Conservation (phyloP, 2,329 filamentous ascomycete species). For the Aspergillus arachidicola region DNA sequence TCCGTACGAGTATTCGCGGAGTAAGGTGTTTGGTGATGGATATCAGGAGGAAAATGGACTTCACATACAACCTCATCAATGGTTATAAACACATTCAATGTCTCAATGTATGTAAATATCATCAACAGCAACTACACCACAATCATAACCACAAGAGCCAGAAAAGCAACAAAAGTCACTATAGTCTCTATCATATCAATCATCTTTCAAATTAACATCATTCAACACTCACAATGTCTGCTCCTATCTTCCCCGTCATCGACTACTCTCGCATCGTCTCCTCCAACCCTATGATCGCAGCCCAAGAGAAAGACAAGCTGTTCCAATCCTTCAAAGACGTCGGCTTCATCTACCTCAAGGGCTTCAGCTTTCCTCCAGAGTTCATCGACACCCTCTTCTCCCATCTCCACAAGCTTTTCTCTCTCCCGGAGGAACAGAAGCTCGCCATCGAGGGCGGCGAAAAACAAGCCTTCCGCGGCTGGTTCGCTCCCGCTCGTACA, state of each 20-base stretch:
- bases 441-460: constrained; percentile 6
- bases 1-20: not conserved
- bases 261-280: not conserved
- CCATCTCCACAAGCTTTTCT: constrained; percentile 4
- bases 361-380: constrained; percentile 7
- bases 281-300: not conserved
- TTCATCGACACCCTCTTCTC: constrained; percentile 7
- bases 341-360: constrained; percentile 12
- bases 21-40: not conserved
- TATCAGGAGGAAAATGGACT: not conserved
- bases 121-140: not conserved
- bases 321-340: constrained; percentile 10
- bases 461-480: constrained; percentile 10
- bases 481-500: constrained; percentile 9
- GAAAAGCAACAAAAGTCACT: not conserved
- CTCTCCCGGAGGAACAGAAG: constrained; percentile 6
- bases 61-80: not conserved
- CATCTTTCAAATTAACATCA: not conserved
- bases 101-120: not conserved
- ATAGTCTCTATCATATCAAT: not conserved
- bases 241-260: not conserved
- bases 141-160: not conserved
- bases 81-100: not conserved
- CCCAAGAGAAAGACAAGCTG: constrained; percentile 5
- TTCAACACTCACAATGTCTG: not conserved